Conservation (phyloP, 768 basidiomycete genomes). For the Strobilomyces echinocephalus region DNA sequence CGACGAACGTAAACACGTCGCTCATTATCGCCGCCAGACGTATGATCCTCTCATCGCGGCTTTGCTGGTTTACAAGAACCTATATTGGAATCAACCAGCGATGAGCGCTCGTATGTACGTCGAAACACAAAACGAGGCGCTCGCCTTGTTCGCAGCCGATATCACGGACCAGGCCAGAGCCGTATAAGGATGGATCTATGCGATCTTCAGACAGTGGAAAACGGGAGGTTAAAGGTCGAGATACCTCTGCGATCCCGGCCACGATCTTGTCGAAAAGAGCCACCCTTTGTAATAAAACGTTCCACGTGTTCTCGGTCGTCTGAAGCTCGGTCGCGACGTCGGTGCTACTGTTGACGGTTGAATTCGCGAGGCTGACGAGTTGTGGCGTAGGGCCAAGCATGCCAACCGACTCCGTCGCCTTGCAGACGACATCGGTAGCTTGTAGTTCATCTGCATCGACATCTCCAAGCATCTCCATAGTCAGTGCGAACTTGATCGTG, state of each 20-base stretch:
- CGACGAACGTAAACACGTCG: conserved; percentile 11
- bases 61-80: conserved; percentile 18
- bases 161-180: conserved; percentile 22
- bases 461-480: neutral
- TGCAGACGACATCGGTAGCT: conserved; percentile 10
- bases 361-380: neutral
- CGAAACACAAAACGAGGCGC: neutral
- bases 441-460: conserved; percentile 10
- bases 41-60: conserved; percentile 13
- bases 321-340: conserved; percentile 1
- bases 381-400: neutral
- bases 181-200: conserved; percentile 16
- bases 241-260: conserved; percentile 13
- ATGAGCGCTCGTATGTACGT: neutral
- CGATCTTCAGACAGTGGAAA: neutral
- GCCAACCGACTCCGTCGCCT: neutral
- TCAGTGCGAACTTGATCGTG: conserved; percentile 15
- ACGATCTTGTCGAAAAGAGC: conserved; percentile 12
- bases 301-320: conserved; percentile 19
- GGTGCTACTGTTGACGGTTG: neutral
- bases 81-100: neutral
- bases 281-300: conserved; percentile 9
- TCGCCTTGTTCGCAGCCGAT: conserved; percentile 18
- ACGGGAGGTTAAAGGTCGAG: neutral
- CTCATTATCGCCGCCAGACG: conserved; percentile 17